Base-by-base conservation (phyloP, 345 rosid genomes). In the Fremontodendron californicum region DNA sequence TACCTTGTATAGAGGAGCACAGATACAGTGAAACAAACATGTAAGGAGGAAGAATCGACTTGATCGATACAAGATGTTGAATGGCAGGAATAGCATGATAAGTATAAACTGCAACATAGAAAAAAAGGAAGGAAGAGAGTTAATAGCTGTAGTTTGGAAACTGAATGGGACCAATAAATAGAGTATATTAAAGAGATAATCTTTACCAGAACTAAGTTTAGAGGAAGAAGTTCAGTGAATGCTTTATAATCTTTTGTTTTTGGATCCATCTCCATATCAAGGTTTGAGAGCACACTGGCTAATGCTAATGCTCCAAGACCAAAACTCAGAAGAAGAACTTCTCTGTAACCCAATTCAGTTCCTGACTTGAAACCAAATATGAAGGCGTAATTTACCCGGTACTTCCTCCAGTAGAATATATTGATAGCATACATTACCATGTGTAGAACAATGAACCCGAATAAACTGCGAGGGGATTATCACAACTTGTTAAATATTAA, bases 341-440 rank as follows among this genome's bases (percentile, higher is more conserved):
- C 75, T 61, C 85, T 52, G 57, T 79, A 83, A 5, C 88, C 89
- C 48, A 88, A 9, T 42, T 84, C 89, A 0, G 87, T 83, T 65
- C 88, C 87, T 7, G 13, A 67, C 67, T 86, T 88, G 86, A 88
- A 88, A 23, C 88, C 86, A 35, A 88, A 88, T 64, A 88, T 88
- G 79, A 88, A 88, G 27, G 89, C 27, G 58, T 88, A 88, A 33
- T 88, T 88, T 31, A 88, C 88, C 60, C 88, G 80, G 76, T 80
- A 88, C 15, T 75, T 74, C 81, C 78, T 80, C 91, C 89, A 88
- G 80, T 69, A 88, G 77, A 74, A 88, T 77, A 85, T 78, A 39
- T 85, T 76, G 18, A 62, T 65, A 77, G 88, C 89, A 64, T 82
- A 88, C 84, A 83, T 75, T 31, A 88, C 25, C 83, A 85, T n/a